phyloP scores from a whole-genome alignment of 164 flowering plant species.

The Stephania cephalantha region DNA sequence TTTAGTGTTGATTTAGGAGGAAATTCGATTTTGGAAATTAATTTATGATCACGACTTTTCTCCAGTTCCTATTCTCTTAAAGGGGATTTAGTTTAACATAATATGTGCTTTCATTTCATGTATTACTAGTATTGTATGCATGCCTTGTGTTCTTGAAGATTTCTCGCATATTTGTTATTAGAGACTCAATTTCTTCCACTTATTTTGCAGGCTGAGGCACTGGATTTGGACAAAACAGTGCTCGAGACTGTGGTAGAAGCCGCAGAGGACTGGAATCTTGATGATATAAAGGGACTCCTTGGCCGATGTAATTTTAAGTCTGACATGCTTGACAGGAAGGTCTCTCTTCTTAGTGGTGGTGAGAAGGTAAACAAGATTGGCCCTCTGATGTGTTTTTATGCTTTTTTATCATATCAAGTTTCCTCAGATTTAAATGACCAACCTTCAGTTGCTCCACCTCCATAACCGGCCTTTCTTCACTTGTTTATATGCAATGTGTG shows the following conservation, averaged over 20 bases:
- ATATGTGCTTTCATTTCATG: neutral
- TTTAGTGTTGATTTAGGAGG: neutral
- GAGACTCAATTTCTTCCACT: conserved; percentile 2
- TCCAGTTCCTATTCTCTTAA: neutral
- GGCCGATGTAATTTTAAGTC: conserved; percentile 96
- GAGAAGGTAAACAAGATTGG: conserved; percentile 64
- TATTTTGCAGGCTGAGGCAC: conserved; percentile 84
- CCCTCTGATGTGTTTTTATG: neutral
- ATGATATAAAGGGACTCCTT: conserved; percentile 96
- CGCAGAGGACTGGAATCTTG: conserved; percentile 91
- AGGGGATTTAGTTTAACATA: neutral
- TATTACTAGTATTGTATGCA: neutral
- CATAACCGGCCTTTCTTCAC: neutral
- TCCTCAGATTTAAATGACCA: neutral
- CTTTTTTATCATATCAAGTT: neutral
- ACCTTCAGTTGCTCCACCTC: neutral
- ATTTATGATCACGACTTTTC: neutral
- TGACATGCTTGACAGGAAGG: conserved; percentile 94
- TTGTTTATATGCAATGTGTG: neutral
- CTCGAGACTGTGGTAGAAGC: conserved; percentile 86
- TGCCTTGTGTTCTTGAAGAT: neutral
- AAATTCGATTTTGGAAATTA: neutral
- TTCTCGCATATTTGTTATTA: neutral
- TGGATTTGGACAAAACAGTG: conserved; percentile 90
- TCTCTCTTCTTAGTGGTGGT: conserved; percentile 93